A percentile compares a stretch with the other conserved stretches of the same genome.
Conservation (phyloP, 1,284 basidiomycete species). For the Ustilago bromivora region DNA sequence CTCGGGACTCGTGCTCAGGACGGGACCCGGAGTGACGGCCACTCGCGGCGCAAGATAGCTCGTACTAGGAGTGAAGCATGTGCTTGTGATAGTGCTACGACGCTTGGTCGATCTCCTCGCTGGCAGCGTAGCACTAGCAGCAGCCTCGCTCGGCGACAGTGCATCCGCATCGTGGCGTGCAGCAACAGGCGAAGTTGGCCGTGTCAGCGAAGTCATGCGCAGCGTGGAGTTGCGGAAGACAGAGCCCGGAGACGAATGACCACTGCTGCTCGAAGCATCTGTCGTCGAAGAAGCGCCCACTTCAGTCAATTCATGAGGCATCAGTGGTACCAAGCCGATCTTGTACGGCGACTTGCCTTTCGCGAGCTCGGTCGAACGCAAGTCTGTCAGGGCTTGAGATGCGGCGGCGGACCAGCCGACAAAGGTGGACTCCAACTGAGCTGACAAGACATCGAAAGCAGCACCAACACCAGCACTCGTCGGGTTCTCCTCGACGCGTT, state of each 20-base stretch:
- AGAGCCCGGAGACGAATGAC: constrained; percentile 25
- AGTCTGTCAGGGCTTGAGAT: constrained; percentile 21
- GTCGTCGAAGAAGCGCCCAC: constrained; percentile 32
- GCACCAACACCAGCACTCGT: constrained; percentile 64
- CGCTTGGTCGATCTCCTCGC: constrained; percentile 27
- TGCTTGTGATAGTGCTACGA: constrained; percentile 45
- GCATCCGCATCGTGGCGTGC: background rate
- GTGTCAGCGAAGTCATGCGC: constrained; percentile 44
- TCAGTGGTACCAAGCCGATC: constrained; percentile 55
- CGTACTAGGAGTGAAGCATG: constrained; percentile 28
- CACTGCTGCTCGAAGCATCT: constrained; percentile 21
- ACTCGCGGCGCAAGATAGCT: constrained; percentile 25
- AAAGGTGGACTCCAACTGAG: constrained; percentile 64
- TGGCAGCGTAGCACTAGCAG: constrained; percentile 11
- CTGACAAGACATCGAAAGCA: constrained; percentile 54
- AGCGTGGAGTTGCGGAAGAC: constrained; percentile 15
- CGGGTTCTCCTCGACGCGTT: constrained; percentile 64
- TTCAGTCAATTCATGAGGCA: constrained; percentile 33
- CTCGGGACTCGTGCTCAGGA: constrained; percentile 15
- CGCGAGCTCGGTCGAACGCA: constrained; percentile 50
- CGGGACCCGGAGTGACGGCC: constrained; percentile 10
- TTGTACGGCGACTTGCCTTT: constrained; percentile 57
- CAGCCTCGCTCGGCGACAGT: background rate
- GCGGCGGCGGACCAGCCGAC: constrained; percentile 58
- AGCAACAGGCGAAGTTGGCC: constrained; percentile 29